These are phyloP conservation scores for Quercus tomentella DNA, from an alignment of 331 rosid genomes.

Conservation along the genomic window DNA sequence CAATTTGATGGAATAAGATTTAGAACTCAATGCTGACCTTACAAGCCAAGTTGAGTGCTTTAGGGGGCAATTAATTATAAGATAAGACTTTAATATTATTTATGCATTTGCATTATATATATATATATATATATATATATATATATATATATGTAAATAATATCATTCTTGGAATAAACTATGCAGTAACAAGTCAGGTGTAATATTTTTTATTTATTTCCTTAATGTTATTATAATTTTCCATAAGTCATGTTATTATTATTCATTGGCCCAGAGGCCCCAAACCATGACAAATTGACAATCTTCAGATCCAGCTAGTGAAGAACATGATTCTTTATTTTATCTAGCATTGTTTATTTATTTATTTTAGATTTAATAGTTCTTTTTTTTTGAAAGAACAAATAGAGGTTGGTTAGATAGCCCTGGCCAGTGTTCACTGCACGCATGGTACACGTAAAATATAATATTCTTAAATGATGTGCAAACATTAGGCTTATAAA, in stretches of 20 bases:
- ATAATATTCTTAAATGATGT: too few species aligned
- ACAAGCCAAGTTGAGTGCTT: slow-evolving; percentile 25
- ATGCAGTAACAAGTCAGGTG: not conserved
- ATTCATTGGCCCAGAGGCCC: not conserved
- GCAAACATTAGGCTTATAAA: too few species aligned
- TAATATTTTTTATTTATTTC: too few species aligned
- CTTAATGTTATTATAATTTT: too few species aligned
- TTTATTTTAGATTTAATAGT: too few species aligned
- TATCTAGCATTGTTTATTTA: too few species aligned
- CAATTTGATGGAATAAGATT: slow-evolving; percentile 10
- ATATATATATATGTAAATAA: not conserved
- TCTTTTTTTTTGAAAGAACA: too few species aligned
- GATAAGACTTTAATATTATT: not conserved
- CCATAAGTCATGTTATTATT: not conserved
- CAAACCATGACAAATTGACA: not conserved
- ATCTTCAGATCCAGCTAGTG: not conserved
- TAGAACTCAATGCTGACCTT: slow-evolving; percentile 10
- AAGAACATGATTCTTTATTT: not conserved
- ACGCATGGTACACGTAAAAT: too few species aligned
- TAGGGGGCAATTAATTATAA: not conserved
- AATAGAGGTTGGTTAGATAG: too few species aligned
- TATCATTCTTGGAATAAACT: not conserved
- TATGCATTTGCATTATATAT: not conserved
- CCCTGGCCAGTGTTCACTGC: too few species aligned
- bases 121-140: too few species aligned